Conservation (phyloP, 352 stramenopile genomes). For the Phytophthora cactorum region DNA sequence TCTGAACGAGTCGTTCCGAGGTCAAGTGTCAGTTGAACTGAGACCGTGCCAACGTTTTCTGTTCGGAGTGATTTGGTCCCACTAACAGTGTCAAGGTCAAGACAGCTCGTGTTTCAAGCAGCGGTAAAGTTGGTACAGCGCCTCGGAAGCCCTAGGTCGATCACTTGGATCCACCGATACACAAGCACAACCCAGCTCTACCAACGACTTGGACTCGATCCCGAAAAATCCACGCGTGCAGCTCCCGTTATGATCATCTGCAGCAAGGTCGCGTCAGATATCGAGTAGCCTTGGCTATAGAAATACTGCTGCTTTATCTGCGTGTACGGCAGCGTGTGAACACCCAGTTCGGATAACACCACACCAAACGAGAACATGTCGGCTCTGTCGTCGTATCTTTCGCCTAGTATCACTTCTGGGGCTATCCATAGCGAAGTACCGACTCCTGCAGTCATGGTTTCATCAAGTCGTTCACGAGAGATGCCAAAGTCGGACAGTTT, state of each 20-base stretch:
- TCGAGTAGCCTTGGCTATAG: background rate
- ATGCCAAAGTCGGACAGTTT: conserved; percentile 70
- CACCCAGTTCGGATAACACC: conserved; percentile 3
- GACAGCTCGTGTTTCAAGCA: too few species aligned
- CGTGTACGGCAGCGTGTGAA: conserved; percentile 13
- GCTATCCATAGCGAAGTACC: conserved; percentile 6
- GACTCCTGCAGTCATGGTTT: conserved; percentile 29
- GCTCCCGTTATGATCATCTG: conserved; percentile 11
- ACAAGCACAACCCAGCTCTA: too few species aligned
- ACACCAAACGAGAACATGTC: background rate
- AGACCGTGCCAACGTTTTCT: too few species aligned
- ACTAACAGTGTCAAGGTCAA: too few species aligned
- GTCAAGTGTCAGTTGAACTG: too few species aligned
- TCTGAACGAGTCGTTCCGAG: too few species aligned
- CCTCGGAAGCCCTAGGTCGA: too few species aligned
- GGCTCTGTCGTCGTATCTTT: background rate
- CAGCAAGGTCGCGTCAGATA: conserved; percentile 13
- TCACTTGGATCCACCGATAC: too few species aligned
- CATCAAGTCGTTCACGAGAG: conserved; percentile 30
- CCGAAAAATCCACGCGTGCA: conserved; percentile 19
- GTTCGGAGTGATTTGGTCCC: too few species aligned
- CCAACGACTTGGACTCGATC: too few species aligned
- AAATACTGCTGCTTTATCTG: background rate
- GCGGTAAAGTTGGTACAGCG: too few species aligned
- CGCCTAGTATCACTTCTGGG: background rate